Base-by-base conservation (phyloP, 257 asterid genomes). In the Solanum pinnatisectum region DNA sequence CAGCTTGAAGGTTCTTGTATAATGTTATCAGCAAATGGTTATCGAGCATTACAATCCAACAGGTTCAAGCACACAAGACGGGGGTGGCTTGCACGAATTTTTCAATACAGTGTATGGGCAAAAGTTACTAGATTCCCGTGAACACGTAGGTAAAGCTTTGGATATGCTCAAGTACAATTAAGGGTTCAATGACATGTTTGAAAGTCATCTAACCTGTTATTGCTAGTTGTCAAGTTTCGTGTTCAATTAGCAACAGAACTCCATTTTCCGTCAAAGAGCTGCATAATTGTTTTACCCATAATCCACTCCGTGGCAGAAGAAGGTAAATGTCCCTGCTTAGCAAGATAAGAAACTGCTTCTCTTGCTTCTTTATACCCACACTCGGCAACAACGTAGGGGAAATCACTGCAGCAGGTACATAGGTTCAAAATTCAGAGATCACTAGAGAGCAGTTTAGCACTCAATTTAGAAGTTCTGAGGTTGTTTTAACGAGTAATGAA, bases 321-420 rank as follows among this genome's bases (percentile, higher is more conserved):
- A 37, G 96, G 91, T 67, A 94, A 86, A 60, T 78, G 71, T 20
- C 90, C 94, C 71, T 89, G 92, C 82, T 92, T 88, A 44, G 91
- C 87, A 49, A 96, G 92, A 73, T 85, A 89, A 84, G 25, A 23
- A 79, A 83, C 92, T 20, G 93, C 98, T 88, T 93, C 96, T 89
- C 94, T 94, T 63, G 96, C 95, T 94, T 92, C 96, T 92, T 93
- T 93, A 87, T 95, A 96, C 56, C 98, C 96, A 37, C 98, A 94
- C 81, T 96, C 98, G 2, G 98, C 36, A 25, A 95, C 94, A 15
- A 95, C 92, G 6, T 33, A 96, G 22, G 98, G 98, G 79, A 96
- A 96, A 92, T 96, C 96, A 79, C 98, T 95, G 95, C 94, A 90
- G 35, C 83, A 67, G 18, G 27, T 65, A 27, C 9, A 74, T 5